Evolutionary conservation across 148 eudicot species (phyloP), one percentile per base, ranked within the genome.

Genomic region (Salicornia ramosissima): DNA sequence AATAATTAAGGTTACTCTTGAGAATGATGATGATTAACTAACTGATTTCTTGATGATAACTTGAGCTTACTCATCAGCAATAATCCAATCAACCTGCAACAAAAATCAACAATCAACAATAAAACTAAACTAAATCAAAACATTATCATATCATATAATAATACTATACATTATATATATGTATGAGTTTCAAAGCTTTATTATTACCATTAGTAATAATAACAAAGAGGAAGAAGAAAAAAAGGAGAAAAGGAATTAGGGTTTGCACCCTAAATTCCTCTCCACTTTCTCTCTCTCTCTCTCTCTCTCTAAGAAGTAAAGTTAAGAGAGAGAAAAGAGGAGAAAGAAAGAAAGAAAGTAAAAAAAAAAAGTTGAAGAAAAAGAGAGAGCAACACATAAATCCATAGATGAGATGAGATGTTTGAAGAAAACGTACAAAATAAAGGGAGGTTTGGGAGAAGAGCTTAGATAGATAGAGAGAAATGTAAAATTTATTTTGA

Each of bases 371-470:
- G 10, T 56, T 42, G 25, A 19, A 45, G 67, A 47, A 25, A 71
- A 33, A 64, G 66, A 71, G 57, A 51, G 66, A 51, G 47, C 60
- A 58, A 74, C 63, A 65, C 77, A 67, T 34, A 74, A 21, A 74
- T 67, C 77, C 25, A 75, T 63, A 64, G 64, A 69, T 42, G 73
- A 75, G 51, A 28, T 64, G 31, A 65, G 62, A 65, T 64, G 59
- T 76, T 76, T 76, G 65, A 76, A 64, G 79, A 70, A n/a, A n/a
- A n/a, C n/a, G n/a, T n/a, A 63, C 36, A 63, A 21, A 14, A 29
- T 6, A 30, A 63, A 69, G 50, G 33, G 21, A 63, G 65, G 58
- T 56, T 74, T 68, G 45, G 29, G 50, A 70, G 30, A 53, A 28
- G 25, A 45, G 26, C 4, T 4, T 3, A 36, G 40, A 4, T 3